Conservation (phyloP, 768 basidiomycete species). For the Kwoniella mangroviensis region DNA sequence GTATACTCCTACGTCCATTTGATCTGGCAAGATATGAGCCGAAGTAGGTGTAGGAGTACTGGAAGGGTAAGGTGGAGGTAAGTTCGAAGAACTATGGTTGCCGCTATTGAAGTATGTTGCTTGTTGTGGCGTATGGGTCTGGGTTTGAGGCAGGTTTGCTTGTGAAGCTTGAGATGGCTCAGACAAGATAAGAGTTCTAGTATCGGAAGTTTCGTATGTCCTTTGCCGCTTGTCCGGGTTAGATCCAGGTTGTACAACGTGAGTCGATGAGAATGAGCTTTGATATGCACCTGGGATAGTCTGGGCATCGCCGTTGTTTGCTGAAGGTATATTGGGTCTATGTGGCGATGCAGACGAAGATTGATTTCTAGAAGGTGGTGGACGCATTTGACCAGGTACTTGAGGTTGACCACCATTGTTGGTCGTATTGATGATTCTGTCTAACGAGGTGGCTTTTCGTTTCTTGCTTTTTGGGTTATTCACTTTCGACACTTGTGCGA, state of each 20-base stretch:
- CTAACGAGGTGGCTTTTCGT: conserved; percentile 18
- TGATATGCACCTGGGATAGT: conserved; percentile 6
- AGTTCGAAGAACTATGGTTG: neutral
- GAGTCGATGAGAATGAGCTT: neutral
- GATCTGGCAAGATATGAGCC: conserved; percentile 7
- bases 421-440: neutral
- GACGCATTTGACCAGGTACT: conserved; percentile 12
- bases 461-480: conserved; percentile 21
- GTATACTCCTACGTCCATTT: conserved; percentile 14
- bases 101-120: neutral
- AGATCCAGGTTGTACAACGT: neutral
- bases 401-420: neutral
- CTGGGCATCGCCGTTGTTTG: neutral
- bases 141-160: neutral
- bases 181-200: conserved; percentile 27
- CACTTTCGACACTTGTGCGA: conserved; percentile 6
- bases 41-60: neutral
- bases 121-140: neutral
- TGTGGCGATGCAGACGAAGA: conserved; percentile 11
- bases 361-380: conserved; percentile 12
- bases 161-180: neutral
- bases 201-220: conserved; percentile 48
- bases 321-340: conserved; percentile 1
- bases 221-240: conserved; percentile 21
- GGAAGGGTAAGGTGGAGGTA: neutral